Percentiles rank a stretch among this genome's conserved stretches.
These are phyloP conservation scores for Globisporangium nunn DNA, from an alignment of 352 stramenopile genomes.

Conservation along the genomic window DNA sequence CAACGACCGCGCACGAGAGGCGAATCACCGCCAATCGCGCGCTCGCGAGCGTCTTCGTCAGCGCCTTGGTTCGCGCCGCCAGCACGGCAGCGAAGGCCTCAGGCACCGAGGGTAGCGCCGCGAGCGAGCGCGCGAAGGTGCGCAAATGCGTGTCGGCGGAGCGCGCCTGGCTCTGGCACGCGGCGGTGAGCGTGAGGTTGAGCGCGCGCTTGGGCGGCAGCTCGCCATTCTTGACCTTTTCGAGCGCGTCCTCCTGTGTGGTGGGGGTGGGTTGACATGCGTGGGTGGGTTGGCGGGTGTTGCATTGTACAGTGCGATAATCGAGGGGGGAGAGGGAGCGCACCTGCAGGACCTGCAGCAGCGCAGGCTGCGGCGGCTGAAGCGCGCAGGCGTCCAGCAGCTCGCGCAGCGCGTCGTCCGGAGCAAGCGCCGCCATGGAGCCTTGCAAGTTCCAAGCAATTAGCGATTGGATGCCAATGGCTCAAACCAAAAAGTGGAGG, in stretches of 20 bases:
- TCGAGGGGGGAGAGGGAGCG: neutral
- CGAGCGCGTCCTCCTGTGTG: slow-evolving; percentile 47
- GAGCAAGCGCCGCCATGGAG: slow-evolving; percentile 10
- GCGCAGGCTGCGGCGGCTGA: slow-evolving; percentile 32
- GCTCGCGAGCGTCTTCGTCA: slow-evolving; percentile 46
- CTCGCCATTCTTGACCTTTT: slow-evolving; percentile 49
- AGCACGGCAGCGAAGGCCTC: slow-evolving; percentile 48
- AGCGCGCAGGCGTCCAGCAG: slow-evolving; percentile 50
- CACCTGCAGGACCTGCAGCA: slow-evolving; percentile 61
- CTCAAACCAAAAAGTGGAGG: too few relatives aligned
- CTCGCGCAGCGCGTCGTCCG: slow-evolving; percentile 56
- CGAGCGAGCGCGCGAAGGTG: slow-evolving; percentile 32
- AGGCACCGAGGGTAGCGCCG: slow-evolving; percentile 33
- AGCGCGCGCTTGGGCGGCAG: slow-evolving; percentile 59
- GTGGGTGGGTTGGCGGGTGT: neutral
- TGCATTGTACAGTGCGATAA: too few relatives aligned
- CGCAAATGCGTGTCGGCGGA: slow-evolving; percentile 48
- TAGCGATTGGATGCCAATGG: neutral
- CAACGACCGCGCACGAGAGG: slow-evolving; percentile 48
- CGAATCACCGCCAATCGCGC: slow-evolving; percentile 50
- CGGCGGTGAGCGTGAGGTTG: slow-evolving; percentile 48
- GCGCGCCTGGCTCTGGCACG: slow-evolving; percentile 48
- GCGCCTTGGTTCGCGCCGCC: slow-evolving; percentile 19
- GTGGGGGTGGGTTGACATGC: neutral
- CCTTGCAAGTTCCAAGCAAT: neutral